A percentile compares a stretch with the other conserved stretches of the same genome.
Conservation (phyloP, 495 filamentous ascomycete genomes). For the Evansstolkia leycettana region DNA sequence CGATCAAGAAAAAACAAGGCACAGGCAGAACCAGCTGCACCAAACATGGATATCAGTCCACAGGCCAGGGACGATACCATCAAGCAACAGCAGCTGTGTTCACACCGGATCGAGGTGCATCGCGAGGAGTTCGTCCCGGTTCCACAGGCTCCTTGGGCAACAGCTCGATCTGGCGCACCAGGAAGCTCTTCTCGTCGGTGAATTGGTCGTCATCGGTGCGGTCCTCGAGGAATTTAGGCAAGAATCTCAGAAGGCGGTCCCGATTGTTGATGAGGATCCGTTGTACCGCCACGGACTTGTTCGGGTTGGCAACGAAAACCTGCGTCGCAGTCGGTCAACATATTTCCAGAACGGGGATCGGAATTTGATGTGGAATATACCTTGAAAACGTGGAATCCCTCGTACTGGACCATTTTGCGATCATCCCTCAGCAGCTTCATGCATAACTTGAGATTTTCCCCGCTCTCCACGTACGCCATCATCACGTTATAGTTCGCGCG, state of each 20-base stretch:
- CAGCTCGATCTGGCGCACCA: constrained; percentile 86
- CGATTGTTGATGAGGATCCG: constrained; percentile 93
- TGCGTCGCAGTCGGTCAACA: constrained; percentile 20
- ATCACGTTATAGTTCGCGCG: constrained; percentile 96
- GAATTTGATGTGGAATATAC: constrained; percentile 24
- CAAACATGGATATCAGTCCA: background rate
- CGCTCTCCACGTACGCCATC: constrained; percentile 90
- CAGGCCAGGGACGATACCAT: too few species aligned
- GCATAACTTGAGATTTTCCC: constrained; percentile 90
- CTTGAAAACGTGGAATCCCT: constrained; percentile 99
- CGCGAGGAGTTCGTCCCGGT: constrained; percentile 18
- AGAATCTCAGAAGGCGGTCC: constrained; percentile 75
- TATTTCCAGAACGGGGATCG: background rate
- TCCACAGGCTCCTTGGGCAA: constrained; percentile 58
- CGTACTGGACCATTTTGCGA: constrained; percentile 97
- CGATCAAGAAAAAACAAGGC: constrained; percentile 8
- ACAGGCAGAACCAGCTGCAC: constrained; percentile 8
- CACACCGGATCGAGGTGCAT: constrained; percentile 19
- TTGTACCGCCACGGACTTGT: constrained; percentile 89
- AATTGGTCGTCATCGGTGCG: constrained; percentile 97
- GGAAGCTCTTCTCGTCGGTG: constrained; percentile 90
- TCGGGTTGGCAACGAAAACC: constrained; percentile 96
- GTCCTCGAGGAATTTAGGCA: constrained; percentile 87
- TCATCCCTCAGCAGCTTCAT: constrained; percentile 96
- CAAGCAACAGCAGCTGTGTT: constrained; percentile 19